Evolutionary conservation across 2,329 filamentous ascomycete genomes (phyloP), one percentile per base, ranked within the genome.

Genomic region (Colletotrichum limetticola): DNA sequence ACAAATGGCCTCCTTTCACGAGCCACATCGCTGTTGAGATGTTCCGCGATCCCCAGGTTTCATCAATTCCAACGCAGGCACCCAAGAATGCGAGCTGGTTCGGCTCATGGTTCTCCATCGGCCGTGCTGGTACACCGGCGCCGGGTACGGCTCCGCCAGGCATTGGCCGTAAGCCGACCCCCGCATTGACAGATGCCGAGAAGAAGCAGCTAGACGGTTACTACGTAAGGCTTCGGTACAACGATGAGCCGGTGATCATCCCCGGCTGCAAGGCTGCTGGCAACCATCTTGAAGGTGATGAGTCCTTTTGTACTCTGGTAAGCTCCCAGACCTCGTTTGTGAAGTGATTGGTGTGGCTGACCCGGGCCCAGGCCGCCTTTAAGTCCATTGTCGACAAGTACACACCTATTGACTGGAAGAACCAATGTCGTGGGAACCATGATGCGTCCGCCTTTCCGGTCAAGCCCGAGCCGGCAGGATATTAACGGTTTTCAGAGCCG

Each of bases 331-430:
- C 59, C 35, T 16, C 14, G 30, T 11, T 24, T 35, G 11, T 60
- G 16, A 35, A 26, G 19, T 37, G 11, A 14, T 19, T 35, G 8
- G n/a, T 19, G 12, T n/a, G 55, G n/a, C 35, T 61, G 46, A 53
- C 52, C 28, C 59, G 55, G 57, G 7, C 57, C 32, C 74, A 94
- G 91, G 91, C 93, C 69, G 95, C 96, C 0, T 99, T 99, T 87
- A 98, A 98, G 83, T 86, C 90, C 64, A 94, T 98, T 68, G 95
- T 97, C 2, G 96, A 98, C 83, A 95, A 94, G 78, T 97, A 94
- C 80, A 97, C 94, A 1, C 97, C 97, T 0, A 85, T 85, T 71
- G 89, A 95, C 80, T 98, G 95, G 96, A 88, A 84, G 75, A 79
- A 84, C 26, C 83, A 90, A 74, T 91, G 89, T 76, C 83, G 82